Evolutionary conservation across 1,284 basidiomycete species (phyloP).

Genomic region (Leccinum griseonigrum): DNA sequence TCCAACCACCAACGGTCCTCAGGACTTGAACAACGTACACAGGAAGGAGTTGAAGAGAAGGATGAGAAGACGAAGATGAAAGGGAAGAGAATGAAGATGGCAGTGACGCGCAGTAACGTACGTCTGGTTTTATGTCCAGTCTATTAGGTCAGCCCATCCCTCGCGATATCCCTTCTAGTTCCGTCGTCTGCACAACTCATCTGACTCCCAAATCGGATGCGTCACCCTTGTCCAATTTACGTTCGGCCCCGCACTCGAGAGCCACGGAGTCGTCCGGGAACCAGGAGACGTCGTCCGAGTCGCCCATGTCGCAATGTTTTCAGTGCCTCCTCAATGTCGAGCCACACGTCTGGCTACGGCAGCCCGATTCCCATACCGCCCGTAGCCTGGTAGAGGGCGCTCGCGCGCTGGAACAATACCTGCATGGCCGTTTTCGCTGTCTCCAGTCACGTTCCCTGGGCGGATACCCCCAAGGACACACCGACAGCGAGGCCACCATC

Average conservation of each 20-base stretch:
- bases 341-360: conserved; percentile 37
- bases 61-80: conserved; percentile 35
- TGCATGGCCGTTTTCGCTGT: conserved; percentile 40
- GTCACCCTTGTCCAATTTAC: conserved; percentile 40
- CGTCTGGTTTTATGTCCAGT: conserved; percentile 75
- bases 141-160: conserved; percentile 65
- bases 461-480: conserved; percentile 35
- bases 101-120: conserved; percentile 51
- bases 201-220: conserved; percentile 36
- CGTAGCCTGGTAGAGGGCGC: conserved; percentile 43
- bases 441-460: conserved; percentile 44
- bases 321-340: conserved; percentile 32
- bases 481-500: conserved; percentile 40
- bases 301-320: conserved; percentile 37
- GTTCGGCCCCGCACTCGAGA: conserved; percentile 39
- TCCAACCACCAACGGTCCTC: conserved; percentile 20
- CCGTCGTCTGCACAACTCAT: conserved; percentile 44
- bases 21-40: conserved; percentile 18
- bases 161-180: conserved; percentile 71
- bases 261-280: conserved; percentile 59
- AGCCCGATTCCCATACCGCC: conserved; percentile 70
- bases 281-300: conserved; percentile 49
- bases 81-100: conserved; percentile 35
- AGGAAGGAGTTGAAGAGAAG: conserved; percentile 41
- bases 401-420: conserved; percentile 53